These are phyloP conservation scores for Cyclocybe cylindracea DNA, from an alignment of 768 basidiomycete species.

Conservation along the genomic window DNA sequence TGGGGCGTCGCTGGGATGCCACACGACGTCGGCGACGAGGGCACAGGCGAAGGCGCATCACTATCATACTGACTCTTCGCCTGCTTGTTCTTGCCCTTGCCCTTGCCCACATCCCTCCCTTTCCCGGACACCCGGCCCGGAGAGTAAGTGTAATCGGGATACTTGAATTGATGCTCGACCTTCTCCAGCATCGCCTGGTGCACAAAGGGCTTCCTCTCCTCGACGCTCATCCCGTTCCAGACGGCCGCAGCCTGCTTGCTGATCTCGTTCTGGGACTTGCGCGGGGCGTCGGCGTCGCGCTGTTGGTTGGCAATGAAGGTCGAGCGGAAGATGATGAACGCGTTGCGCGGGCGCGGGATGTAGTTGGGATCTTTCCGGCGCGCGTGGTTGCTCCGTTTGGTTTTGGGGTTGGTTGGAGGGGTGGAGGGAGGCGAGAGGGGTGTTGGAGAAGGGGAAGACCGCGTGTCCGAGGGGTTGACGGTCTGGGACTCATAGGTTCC, in stretches of 20 bases:
- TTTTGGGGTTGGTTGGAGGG: too few species aligned
- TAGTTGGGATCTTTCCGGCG: not conserved
- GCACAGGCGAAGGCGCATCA: too few species aligned
- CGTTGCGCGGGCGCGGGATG: slow-evolving; percentile 54
- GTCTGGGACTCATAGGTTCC: too few species aligned
- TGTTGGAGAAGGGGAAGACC: too few species aligned
- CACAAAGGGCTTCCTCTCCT: slow-evolving; percentile 38
- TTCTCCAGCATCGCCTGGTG: slow-evolving; percentile 42
- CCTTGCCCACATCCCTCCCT: too few species aligned
- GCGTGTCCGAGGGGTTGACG: too few species aligned
- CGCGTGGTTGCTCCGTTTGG: not conserved
- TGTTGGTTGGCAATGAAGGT: slow-evolving; percentile 27
- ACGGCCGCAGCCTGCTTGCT: slow-evolving; percentile 61
- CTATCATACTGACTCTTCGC: too few species aligned
- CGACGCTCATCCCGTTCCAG: slow-evolving; percentile 49
- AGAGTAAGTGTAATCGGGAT: slow-evolving; percentile 50
- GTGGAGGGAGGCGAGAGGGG: too few species aligned
- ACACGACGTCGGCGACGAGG: too few species aligned
- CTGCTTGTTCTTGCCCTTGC: too few species aligned
- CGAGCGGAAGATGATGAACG: slow-evolving; percentile 60
- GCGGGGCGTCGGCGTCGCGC: not conserved
- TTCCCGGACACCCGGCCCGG: slow-evolving; percentile 5
- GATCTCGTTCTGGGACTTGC: slow-evolving; percentile 39
- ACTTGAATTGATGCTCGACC: slow-evolving; percentile 38
- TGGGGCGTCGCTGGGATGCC: too few species aligned